These are phyloP conservation scores for Plasmodium vivax DNA, from an alignment of 169 alveolate species.

Conservation along the genomic window DNA sequence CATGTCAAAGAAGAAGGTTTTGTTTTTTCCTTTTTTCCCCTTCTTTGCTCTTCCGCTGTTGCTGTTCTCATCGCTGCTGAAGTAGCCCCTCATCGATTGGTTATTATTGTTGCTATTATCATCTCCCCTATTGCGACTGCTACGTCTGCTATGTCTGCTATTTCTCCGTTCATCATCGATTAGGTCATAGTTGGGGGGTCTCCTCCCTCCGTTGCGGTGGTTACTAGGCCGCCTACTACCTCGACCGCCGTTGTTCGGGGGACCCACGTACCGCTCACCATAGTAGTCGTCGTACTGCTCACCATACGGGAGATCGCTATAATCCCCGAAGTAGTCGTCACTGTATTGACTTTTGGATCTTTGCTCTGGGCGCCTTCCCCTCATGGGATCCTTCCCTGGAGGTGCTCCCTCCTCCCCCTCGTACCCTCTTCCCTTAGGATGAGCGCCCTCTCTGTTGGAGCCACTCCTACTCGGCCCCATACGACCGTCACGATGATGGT, in stretches of 20 bases:
- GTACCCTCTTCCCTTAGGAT: background rate
- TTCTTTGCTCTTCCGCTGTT: background rate
- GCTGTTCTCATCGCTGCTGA: background rate
- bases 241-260: background rate
- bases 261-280: background rate
- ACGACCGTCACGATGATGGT: background rate
- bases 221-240: background rate
- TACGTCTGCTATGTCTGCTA: too few species aligned
- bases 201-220: background rate
- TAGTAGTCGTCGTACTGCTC: background rate
- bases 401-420: background rate
- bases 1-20: conserved; percentile 40
- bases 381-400: background rate
- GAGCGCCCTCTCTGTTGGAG: background rate
- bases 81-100: background rate
- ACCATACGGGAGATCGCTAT: background rate
- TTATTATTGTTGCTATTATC: background rate
- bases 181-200: background rate
- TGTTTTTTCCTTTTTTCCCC: conserved; percentile 3
- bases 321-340: background rate
- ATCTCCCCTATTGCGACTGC: background rate
- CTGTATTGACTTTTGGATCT: background rate
- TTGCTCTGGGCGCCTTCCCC: background rate
- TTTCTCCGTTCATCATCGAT: background rate
- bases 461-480: background rate